phyloP scores from a whole-genome alignment of 2,329 filamentous ascomycete genomes.

The Botrytis hyacinthi region DNA sequence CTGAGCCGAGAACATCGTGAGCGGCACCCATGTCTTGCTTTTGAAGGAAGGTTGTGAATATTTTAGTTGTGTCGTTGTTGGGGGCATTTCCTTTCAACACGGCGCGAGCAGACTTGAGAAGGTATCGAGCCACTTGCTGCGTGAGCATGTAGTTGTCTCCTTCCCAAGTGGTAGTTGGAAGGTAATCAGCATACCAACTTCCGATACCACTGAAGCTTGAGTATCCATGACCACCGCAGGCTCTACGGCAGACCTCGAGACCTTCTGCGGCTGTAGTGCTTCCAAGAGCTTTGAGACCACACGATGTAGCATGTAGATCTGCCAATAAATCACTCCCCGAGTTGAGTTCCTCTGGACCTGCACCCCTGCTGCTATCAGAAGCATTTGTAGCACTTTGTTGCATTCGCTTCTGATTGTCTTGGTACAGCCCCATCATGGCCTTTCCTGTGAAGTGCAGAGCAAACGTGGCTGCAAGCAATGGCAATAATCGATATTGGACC shows the following conservation, averaged over 20 bases:
- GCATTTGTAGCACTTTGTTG: conserved; percentile 42
- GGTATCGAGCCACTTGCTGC: conserved; percentile 74
- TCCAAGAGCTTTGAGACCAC: conserved; percentile 70
- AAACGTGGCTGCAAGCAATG: conserved; percentile 70
- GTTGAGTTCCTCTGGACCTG: conserved; percentile 66
- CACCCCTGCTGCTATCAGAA: conserved; percentile 50
- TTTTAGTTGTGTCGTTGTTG: conserved; percentile 65
- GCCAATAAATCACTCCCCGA: conserved; percentile 67
- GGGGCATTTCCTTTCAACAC: conserved; percentile 64
- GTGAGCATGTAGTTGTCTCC: conserved; percentile 80
- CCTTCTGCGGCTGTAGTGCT: conserved; percentile 72
- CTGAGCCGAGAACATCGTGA: conserved; percentile 69
- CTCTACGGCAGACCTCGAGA: conserved; percentile 70
- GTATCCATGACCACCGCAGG: conserved; percentile 77
- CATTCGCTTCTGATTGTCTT: conserved; percentile 70
- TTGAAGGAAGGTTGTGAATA: conserved; percentile 62
- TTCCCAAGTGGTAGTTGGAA: conserved; percentile 61
- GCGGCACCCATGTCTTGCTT: conserved; percentile 69
- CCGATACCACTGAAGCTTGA: conserved; percentile 74
- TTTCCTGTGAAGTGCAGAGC: conserved; percentile 78
- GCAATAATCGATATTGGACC: conserved; percentile 72
- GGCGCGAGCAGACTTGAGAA: conserved; percentile 71
- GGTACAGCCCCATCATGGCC: conserved; percentile 71
- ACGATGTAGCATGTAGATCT: conserved; percentile 74
- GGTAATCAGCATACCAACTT: conserved; percentile 70